Percentiles rank a stretch among this genome's conserved stretches.
Evolutionary conservation across 2,329 filamentous ascomycete species (phyloP).

Genomic region (Aspergillus spinulosporus): DNA sequence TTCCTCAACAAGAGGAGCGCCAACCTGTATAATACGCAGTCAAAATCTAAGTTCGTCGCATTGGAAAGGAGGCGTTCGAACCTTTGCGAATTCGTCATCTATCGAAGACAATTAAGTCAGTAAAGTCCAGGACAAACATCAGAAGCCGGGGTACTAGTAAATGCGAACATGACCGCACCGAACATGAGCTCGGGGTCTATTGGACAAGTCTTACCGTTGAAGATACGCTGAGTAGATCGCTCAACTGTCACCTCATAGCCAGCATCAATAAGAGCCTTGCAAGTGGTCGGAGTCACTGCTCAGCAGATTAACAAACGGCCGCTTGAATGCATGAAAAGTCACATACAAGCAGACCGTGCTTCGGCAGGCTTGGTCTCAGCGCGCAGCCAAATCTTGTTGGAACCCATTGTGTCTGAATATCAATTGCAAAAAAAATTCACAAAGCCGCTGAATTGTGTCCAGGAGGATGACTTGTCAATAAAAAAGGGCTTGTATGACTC

Average conservation of each 20-base stretch:
- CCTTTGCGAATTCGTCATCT: constrained; percentile 41
- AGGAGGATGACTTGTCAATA: constrained; percentile 9
- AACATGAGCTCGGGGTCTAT: neutral
- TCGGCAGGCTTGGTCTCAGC: constrained; percentile 62
- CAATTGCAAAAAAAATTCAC: constrained; percentile 18
- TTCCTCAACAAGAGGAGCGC: constrained; percentile 65
- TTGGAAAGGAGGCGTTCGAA: constrained; percentile 14
- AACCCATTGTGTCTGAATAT: constrained; percentile 22
- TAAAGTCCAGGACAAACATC: neutral
- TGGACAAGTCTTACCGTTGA: constrained; percentile 38
- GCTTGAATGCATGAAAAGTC: constrained; percentile 5
- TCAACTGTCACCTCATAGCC: constrained; percentile 70
- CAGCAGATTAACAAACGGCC: constrained; percentile 12
- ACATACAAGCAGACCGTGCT: constrained; percentile 53
- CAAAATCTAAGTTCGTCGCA: neutral
- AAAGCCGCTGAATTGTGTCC: neutral
- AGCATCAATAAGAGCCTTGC: constrained; percentile 65
- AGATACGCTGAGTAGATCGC: constrained; percentile 65
- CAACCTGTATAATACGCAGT: constrained; percentile 46
- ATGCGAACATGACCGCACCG: neutral
- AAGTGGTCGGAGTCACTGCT: constrained; percentile 51
- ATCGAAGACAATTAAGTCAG: constrained; percentile 13
- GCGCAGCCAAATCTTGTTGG: constrained; percentile 55
- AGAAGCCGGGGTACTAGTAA: neutral
- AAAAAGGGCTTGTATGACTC: too few relatives aligned